A percentile compares a stretch with the other conserved stretches of the same genome.
Evolutionary conservation across 2,329 filamentous ascomycete genomes (phyloP).

Genomic region (Metarhizium sp.): DNA sequence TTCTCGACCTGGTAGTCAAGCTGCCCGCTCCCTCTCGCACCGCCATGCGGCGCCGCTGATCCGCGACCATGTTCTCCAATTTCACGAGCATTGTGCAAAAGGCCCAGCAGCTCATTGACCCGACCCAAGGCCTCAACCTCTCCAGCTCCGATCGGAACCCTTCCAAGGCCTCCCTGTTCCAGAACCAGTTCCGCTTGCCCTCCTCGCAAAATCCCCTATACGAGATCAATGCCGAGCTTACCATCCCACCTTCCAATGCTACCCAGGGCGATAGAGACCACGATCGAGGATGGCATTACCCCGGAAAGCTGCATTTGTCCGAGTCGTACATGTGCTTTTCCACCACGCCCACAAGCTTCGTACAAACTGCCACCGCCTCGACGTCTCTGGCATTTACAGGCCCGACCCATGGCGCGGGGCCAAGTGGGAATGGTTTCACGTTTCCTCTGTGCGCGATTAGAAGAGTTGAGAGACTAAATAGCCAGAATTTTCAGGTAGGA

Average conservation of each 20-base stretch:
- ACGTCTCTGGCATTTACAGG: constrained; percentile 81
- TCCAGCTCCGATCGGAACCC: constrained; percentile 70
- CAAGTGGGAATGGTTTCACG: constrained; percentile 91
- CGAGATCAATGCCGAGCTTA: constrained; percentile 94
- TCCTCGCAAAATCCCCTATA: constrained; percentile 86
- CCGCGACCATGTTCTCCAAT: constrained; percentile 48
- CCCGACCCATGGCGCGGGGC: constrained; percentile 85
- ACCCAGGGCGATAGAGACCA: constrained; percentile 62
- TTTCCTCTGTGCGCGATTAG: constrained; percentile 87
- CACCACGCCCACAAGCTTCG: constrained; percentile 81
- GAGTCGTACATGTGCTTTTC: constrained; percentile 96
- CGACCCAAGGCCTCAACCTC: constrained; percentile 65
- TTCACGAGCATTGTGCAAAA: constrained; percentile 81
- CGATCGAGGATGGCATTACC: constrained; percentile 76
- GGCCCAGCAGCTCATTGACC: constrained; percentile 91
- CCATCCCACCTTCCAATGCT: constrained; percentile 65
- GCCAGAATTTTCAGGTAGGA: constrained; percentile 67
- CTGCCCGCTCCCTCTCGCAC: constrained; percentile 5
- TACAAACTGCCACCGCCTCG: constrained; percentile 67
- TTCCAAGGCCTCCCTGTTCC: constrained; percentile 87
- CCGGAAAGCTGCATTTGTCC: constrained; percentile 85
- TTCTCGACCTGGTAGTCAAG: not conserved
- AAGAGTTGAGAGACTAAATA: constrained; percentile 85
- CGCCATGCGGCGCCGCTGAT: constrained; percentile 32
- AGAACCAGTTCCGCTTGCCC: constrained; percentile 91